Base-by-base conservation (phyloP, 2,329 filamentous ascomycete species). In the Clonostachys byssicola region DNA sequence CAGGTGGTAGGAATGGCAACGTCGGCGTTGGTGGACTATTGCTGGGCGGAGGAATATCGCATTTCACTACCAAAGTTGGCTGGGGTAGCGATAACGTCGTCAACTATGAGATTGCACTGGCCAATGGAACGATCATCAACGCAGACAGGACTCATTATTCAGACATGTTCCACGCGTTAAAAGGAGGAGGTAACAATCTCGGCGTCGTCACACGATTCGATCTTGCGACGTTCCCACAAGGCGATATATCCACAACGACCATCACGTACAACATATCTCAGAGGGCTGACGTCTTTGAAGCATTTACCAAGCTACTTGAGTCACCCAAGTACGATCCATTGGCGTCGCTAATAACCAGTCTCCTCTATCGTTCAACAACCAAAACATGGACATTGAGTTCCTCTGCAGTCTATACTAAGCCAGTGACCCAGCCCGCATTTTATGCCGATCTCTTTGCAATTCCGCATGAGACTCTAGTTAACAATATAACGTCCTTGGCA, bases 141-240 rank as follows among this genome's bases (percentile, higher is more conserved):
- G 49, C 45, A 30, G 44, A 46, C 39, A 40, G 42, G 7, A 45
- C 43, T 3, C 18, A 23, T 9, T 44, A 51, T 23, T 13, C 34
- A 4, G 47, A 53, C 18, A 43, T 53, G 12, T 51, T 47, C 43
- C 23, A 20, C 40, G 51, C 51, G 10, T 44, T 53, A 12, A 46
- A 47, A 13, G 51, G 51, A 2, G 51, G 51, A 8, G 35, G 38
- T 38, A 51, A 51, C 45, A 53, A 53, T 44, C 51, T 53, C 20
- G 49, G 49, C 5, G 41, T 53, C 35, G 47, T 53, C 34, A 54
- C 50, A 5, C 62, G 63, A 7, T 75, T 74, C 53, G 55, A 69
- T 7, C 56, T 78, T 13, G 59, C 69, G 51, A 69, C 69, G 0
- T 66, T 70, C 54, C 59, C 54, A 3, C 65, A 71, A 17, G 67